Evolutionary conservation across 129 eudicot species (phyloP).

Genomic region (Mikania micrantha): DNA sequence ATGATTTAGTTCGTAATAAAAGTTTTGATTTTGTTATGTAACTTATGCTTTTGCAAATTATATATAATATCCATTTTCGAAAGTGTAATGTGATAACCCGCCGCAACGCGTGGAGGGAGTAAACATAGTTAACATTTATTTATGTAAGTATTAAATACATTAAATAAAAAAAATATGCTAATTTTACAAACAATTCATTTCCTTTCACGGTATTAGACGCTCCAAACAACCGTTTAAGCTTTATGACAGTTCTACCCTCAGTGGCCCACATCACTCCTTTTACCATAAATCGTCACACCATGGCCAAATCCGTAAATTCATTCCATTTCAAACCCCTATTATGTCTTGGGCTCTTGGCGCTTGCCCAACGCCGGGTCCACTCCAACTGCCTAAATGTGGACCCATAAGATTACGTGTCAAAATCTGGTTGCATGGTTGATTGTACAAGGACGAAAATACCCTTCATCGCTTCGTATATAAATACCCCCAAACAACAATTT

Average conservation of each 20-base stretch:
- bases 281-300: not conserved
- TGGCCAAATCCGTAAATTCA: not conserved
- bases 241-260: conserved; percentile 3
- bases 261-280: not conserved
- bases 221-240: conserved; percentile 9
- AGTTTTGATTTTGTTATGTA: too few species aligned
- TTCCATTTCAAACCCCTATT: conserved; percentile 1
- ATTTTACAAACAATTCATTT: not conserved
- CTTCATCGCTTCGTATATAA: not conserved
- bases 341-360: not conserved
- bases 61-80: too few species aligned
- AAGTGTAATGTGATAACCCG: too few species aligned
- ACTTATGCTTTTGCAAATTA: too few species aligned
- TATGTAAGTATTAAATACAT: too few species aligned
- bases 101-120: too few species aligned
- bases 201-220: not conserved
- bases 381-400: conserved; percentile 4
- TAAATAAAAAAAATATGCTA: too few species aligned
- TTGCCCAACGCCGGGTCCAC: not conserved
- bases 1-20: too few species aligned
- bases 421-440: not conserved
- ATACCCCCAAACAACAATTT: not conserved
- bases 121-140: too few species aligned
- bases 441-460: not conserved
- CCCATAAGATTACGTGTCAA: not conserved